phyloP scores from a whole-genome alignment of 345 rosid species.

The Lenwebbia sp. region DNA sequence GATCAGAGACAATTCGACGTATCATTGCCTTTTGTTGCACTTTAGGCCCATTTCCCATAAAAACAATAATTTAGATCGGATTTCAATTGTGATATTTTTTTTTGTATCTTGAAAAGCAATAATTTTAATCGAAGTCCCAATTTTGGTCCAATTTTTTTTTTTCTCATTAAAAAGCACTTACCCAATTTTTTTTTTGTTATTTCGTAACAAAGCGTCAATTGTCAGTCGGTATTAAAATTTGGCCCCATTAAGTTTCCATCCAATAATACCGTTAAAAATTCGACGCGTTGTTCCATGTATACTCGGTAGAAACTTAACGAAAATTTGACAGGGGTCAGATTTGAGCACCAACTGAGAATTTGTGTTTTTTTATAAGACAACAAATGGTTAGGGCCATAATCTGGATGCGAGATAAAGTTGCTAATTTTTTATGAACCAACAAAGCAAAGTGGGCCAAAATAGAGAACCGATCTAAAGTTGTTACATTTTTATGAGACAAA shows the following conservation, averaged over 20 bases:
- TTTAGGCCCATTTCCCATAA: neutral
- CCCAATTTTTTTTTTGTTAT: neutral
- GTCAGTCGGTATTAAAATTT: neutral
- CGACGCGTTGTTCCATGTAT: neutral
- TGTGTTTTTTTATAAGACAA: neutral
- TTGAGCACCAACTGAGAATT: neutral
- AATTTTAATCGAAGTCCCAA: neutral
- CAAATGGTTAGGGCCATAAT: too few relatives aligned
- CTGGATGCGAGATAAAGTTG: too few relatives aligned
- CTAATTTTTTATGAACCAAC: too few relatives aligned
- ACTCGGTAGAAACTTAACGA: neutral
- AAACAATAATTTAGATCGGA: neutral
- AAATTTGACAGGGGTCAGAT: neutral
- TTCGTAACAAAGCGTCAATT: neutral
- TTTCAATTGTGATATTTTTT: neutral
- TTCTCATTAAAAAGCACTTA: neutral
- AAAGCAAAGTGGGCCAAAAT: too few relatives aligned
- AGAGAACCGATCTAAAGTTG: neutral
- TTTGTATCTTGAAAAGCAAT: neutral
- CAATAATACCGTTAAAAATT: neutral
- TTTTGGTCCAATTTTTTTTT: neutral
- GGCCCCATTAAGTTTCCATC: neutral
- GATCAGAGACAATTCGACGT: neutral
- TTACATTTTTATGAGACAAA: neutral
- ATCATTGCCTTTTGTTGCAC: neutral